Evolutionary conservation across 345 rosid species (phyloP), one percentile per base, ranked within the genome.

Genomic region (Mallotus nudiflorus): DNA sequence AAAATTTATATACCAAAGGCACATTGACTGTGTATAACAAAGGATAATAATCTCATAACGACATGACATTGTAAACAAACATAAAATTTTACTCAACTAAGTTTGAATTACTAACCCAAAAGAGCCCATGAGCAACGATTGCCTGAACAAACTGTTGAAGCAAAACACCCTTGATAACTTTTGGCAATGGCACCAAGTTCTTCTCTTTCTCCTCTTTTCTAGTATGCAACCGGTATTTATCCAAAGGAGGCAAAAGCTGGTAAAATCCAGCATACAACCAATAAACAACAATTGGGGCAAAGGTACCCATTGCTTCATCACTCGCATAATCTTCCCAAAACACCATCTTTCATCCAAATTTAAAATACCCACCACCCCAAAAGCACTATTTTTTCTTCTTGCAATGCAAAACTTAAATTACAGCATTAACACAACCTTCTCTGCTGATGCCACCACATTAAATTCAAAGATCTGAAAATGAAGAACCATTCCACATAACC

Each of bases 101-200:
- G 53, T 40, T 29, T 39, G 1, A 50, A 51, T 1, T 59, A 81
- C 89, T 73, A 48, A 89, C 89, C 88, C 79, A 57, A 60, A 89
- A 89, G 76, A 89, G 85, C 13, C 65, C 74, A 66, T 89, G 89
- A 65, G 89, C 94, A 74, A 85, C 81, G 1, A 82, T 76, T 5
- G 88, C 89, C 70, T 89, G 95, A 58, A 82, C 81, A 11, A 89
- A 82, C 77, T 89, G 91, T 73, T 89, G 95, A 81, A 89, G 85
- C 71, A 89, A 67, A 45, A 89, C 95, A 48, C 95, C 91, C 65
- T 80, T 85, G 42, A 87, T 69, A 18, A 89, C 91, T 8, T 66
- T 61, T 13, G 76, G 61, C 6, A 89, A 77, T 3, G 87, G 75
- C 53, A 87, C 90, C 19, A 77, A 73, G 65, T 89, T 89, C 84